Evolutionary conservation across 2,329 filamentous ascomycete genomes (phyloP), one percentile per base, ranked within the genome.

Genomic region (Lachnellula hyalina): DNA sequence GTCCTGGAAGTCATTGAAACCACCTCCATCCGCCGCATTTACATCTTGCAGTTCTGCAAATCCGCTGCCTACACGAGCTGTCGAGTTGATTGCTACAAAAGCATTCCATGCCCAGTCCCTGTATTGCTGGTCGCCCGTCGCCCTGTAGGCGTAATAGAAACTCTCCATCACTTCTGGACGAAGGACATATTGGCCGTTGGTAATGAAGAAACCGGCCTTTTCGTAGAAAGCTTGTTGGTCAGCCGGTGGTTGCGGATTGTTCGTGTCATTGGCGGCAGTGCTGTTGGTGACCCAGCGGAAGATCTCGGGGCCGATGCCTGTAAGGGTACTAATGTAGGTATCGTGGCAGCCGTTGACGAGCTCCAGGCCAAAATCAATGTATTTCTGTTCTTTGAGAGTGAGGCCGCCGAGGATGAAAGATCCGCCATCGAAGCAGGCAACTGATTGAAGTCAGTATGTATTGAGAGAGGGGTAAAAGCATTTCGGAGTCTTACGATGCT

Each of bases 81-180:
- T 86, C 32, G 54, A 69, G 64, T 84, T 85, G 67, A 95, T 86
- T 25, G 78, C 78, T 36, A 80, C 66, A 70, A 93, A 94, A 0
- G 84, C 89, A 41, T 86, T 81, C 89, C 89, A 96, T 5, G 87
- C 86, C 85, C 88, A 91, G 56, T 93, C 86, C 69, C 89, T 87
- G 71, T 92, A 96, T 73, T 83, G 87, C 34, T 73, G 62, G 57
- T 93, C 80, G 3, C 86, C 85, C 0, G 90, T 96, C 0, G 86
- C 81, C 49, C 90, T 84, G 75, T 89, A 95, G 2, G 90, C 89
- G 70, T 96, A 94, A 77, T 95, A 96, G 70, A 86, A 86, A 62
- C 83, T 87, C 74, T 96, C 90, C 35, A 95, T 79, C 3, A 91
- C 89, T 72, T 95, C 90, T 0, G 90, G 87, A 0, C 90, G 81